phyloP scores from a whole-genome alignment of 2,329 filamentous ascomycete species.

The Epichloe festucae region DNA sequence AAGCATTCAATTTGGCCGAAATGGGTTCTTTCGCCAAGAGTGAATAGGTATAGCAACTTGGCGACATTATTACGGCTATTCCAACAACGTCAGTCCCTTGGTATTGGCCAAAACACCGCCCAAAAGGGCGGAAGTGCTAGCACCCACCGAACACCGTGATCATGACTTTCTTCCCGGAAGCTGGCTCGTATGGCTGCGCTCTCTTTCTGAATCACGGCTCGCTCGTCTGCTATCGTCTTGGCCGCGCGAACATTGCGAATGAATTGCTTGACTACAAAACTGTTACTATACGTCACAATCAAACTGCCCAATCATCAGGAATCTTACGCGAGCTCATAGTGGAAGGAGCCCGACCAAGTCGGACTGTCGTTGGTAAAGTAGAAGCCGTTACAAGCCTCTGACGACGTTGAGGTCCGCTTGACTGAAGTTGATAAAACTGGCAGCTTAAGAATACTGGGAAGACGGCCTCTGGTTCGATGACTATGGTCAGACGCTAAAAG shows the following conservation, averaged over 20 bases:
- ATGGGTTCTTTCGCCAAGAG: conserved; percentile 90
- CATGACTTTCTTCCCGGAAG: conserved; percentile 91
- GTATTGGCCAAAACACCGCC: not conserved
- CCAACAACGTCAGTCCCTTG: not conserved
- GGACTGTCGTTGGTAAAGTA: not conserved
- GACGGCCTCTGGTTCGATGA: not conserved
- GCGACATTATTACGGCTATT: conserved; percentile 93
- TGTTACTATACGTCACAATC: conserved; percentile 4
- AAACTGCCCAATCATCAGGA: conserved; percentile 3
- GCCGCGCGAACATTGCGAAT: conserved; percentile 97
- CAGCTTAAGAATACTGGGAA: not conserved
- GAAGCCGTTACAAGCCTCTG: not conserved
- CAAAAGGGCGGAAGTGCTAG: not conserved
- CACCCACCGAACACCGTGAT: conserved; percentile 77
- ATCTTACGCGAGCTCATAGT: conserved; percentile 29
- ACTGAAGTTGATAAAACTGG: not conserved
- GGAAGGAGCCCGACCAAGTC: not conserved
- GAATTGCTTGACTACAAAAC: conserved; percentile 81
- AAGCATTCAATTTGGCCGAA: conserved; percentile 99
- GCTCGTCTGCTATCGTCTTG: conserved; percentile 97
- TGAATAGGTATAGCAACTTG: conserved; percentile 96
- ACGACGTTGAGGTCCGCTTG: not conserved
- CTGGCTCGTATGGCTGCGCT: conserved; percentile 95
- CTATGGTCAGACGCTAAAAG: not conserved
- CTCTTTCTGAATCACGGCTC: conserved; percentile 97